A percentile compares a stretch with the other conserved stretches of the same genome.
These are phyloP conservation scores for Pythium scleroteichum DNA, from an alignment of 352 stramenopile genomes.

Conservation along the genomic window DNA sequence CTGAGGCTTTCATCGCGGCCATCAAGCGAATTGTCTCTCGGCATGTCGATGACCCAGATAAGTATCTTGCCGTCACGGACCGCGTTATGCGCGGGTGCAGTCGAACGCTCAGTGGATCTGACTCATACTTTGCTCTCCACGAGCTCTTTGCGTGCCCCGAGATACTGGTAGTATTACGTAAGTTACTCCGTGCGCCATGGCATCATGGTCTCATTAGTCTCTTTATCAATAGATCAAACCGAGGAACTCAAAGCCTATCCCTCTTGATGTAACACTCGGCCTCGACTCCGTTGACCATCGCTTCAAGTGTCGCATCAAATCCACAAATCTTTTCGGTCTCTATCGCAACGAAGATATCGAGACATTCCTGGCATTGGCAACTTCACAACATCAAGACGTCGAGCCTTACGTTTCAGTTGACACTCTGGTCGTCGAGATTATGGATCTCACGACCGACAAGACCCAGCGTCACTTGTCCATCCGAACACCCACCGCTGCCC, in stretches of 20 bases:
- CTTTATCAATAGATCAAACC: constrained; percentile 65
- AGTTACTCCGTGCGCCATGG: neutral
- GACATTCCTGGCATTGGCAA: constrained; percentile 31
- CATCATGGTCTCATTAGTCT: too few species aligned
- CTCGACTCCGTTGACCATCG: constrained; percentile 48
- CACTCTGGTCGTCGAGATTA: constrained; percentile 67
- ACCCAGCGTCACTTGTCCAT: constrained; percentile 56
- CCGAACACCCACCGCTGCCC: constrained; percentile 31
- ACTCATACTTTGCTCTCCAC: constrained; percentile 76
- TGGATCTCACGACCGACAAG: constrained; percentile 67
- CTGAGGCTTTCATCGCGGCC: constrained; percentile 68
- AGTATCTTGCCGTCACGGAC: constrained; percentile 51
- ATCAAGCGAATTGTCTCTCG: constrained; percentile 71
- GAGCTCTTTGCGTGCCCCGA: constrained; percentile 62
- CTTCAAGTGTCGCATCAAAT: constrained; percentile 77
- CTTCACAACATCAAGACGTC: constrained; percentile 21
- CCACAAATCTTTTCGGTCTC: constrained; percentile 60
- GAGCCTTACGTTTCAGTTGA: constrained; percentile 61
- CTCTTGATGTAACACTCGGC: constrained; percentile 64
- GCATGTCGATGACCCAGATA: constrained; percentile 46
- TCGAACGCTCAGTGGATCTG: constrained; percentile 70
- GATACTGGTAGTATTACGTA: constrained; percentile 48
- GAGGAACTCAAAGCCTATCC: constrained; percentile 36
- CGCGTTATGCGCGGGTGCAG: constrained; percentile 72
- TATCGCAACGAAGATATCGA: constrained; percentile 70